Evolutionary conservation across 805 yeast species (phyloP).

Genomic region (Suhomyces xylopsoci): DNA sequence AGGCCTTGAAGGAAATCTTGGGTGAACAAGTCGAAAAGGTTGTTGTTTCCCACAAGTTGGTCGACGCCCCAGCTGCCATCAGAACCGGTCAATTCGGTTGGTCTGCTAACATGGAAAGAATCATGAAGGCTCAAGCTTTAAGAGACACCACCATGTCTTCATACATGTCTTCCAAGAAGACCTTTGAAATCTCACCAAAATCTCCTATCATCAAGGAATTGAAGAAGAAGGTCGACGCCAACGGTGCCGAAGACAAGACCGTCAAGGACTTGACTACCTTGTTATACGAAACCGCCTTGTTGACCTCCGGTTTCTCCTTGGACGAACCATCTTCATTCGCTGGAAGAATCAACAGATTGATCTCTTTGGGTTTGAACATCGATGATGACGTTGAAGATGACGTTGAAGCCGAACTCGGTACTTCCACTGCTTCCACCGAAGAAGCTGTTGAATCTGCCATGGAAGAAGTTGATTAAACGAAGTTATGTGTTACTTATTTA

Average conservation of each 20-base stretch:
- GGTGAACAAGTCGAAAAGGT: constrained; percentile 99
- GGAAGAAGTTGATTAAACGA: constrained; percentile 94
- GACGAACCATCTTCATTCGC: constrained; percentile 99
- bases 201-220: constrained; percentile 94
- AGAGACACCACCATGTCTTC: constrained; percentile 98
- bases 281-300: constrained; percentile 94
- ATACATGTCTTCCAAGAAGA: constrained; percentile 99
- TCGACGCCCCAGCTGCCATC: constrained; percentile 99
- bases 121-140: constrained; percentile 99
- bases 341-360: constrained; percentile 95
- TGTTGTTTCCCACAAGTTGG: constrained; percentile 94
- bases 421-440: constrained; percentile 46
- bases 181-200: constrained; percentile 96
- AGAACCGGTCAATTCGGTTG: constrained; percentile 99
- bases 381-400: constrained; percentile 67
- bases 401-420: constrained; percentile 48
- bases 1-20: constrained; percentile 92
- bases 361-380: constrained; percentile 95
- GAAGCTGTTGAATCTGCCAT: constrained; percentile 88
- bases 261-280: constrained; percentile 96
- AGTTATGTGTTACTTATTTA: constrained; percentile 2
- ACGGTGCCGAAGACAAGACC: constrained; percentile 97
- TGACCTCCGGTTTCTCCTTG: constrained; percentile 97
- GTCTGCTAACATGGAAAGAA: constrained; percentile 99
- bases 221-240: constrained; percentile 92